These are phyloP conservation scores for Olyra latifolia DNA, from an alignment of 176 grass and related monocot genomes.

Conservation along the genomic window DNA sequence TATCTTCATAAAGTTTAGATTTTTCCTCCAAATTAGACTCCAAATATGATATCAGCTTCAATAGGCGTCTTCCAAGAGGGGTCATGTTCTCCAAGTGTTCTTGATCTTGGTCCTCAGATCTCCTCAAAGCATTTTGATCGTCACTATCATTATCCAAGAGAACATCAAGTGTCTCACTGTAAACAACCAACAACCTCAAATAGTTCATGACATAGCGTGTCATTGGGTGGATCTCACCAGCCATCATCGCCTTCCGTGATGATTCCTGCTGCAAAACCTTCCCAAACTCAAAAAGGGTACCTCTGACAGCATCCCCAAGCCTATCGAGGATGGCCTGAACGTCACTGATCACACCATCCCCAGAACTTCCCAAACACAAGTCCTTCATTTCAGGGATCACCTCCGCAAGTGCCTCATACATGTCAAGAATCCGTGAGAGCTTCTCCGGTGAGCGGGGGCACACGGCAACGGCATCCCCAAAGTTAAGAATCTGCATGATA, in stretches of 20 bases:
- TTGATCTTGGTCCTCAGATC: slow-evolving; percentile 44
- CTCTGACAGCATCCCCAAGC: slow-evolving; percentile 76
- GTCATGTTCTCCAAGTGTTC: slow-evolving; percentile 63
- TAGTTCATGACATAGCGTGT: slow-evolving; percentile 98
- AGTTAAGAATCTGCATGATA: slow-evolving; percentile 84
- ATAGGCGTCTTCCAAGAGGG: slow-evolving; percentile 54
- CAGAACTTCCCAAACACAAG: slow-evolving; percentile 59
- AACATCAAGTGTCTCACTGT: slow-evolving; percentile 57
- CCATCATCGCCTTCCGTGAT: slow-evolving; percentile 63
- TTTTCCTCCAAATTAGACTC: slow-evolving; percentile 90
- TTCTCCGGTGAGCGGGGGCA: slow-evolving; percentile 81
- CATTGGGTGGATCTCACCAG: slow-evolving; percentile 84
- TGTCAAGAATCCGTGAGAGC: slow-evolving; percentile 78
- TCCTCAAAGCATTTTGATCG: slow-evolving; percentile 25
- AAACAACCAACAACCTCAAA: slow-evolving; percentile 76
- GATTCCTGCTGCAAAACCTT: slow-evolving; percentile 72
- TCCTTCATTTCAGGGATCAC: slow-evolving; percentile 75
- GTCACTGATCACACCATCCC: slow-evolving; percentile 61
- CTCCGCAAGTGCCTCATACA: slow-evolving; percentile 83
- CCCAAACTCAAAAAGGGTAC: slow-evolving; percentile 77
- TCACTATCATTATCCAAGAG: slow-evolving; percentile 54
- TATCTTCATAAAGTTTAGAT: slow-evolving; percentile 94
- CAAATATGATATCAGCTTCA: slow-evolving; percentile 79
- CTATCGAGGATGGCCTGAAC: slow-evolving; percentile 68
- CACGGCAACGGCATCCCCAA: slow-evolving; percentile 83